A percentile compares a stretch with the other conserved stretches of the same genome.
Evolutionary conservation across 345 rosid genomes (phyloP).

Genomic region (Brassica incana): DNA sequence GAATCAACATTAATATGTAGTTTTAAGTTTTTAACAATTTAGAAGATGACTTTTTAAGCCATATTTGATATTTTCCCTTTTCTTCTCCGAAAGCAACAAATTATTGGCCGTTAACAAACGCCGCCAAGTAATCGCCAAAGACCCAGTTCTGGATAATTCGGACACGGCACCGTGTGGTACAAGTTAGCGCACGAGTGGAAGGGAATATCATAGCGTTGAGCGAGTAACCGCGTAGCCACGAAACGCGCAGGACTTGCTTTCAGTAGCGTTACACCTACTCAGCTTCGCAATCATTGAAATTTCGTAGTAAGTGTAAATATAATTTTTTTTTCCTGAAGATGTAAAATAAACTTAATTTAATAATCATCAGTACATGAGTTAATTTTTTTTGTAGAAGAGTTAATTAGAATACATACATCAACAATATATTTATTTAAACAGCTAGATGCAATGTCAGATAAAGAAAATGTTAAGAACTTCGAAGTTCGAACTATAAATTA

Average conservation of each 20-base stretch:
- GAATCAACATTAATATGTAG: slow-evolving; percentile 4
- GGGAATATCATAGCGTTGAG: not conserved
- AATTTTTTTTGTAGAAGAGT: not conserved
- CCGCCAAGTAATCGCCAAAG: slow-evolving; percentile 30
- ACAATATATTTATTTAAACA: not conserved
- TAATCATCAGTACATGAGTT: not conserved
- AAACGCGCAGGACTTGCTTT: slow-evolving; percentile 14
- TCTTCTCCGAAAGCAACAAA: slow-evolving; percentile 34
- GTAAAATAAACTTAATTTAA: not conserved
- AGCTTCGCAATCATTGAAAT: slow-evolving; percentile 17
- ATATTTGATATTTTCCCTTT: not conserved
- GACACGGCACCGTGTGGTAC: not conserved
- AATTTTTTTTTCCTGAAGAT: not conserved
- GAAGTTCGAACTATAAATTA: not conserved
- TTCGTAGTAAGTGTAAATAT: slow-evolving; percentile 5
- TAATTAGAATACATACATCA: not conserved
- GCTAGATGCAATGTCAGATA: not conserved
- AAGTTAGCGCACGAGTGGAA: not conserved
- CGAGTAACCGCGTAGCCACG: slow-evolving; percentile 1
- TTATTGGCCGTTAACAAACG: slow-evolving; percentile 25
- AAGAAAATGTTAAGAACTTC: not conserved
- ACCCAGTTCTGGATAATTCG: slow-evolving; percentile 14
- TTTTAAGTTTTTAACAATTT: not conserved
- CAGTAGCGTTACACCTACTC: slow-evolving; percentile 16
- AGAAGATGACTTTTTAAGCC: slow-evolving; percentile 19